Percentiles rank a stretch among this genome's conserved stretches.
phyloP scores from a whole-genome alignment of 169 alveolate species.

The Amoebophrya sp. region DNA sequence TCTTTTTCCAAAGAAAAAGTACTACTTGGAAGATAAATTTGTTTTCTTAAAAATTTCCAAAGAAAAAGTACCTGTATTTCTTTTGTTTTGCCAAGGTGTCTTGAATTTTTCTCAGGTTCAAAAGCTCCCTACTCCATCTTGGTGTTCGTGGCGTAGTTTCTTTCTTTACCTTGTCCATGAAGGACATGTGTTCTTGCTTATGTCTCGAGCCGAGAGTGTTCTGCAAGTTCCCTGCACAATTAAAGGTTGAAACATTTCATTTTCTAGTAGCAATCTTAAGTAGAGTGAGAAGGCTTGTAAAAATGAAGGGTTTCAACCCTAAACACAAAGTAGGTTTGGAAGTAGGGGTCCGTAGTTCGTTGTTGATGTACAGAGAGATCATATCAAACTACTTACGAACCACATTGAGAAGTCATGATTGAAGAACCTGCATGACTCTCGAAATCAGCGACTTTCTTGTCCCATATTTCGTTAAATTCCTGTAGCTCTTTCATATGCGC shows the following conservation, averaged over 20 bases:
- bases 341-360: no score
- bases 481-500: slow-evolving; percentile 36
- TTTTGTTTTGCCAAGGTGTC: slow-evolving; percentile 30
- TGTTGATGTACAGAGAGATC: no score
- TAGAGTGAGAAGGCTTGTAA: no score
- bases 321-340: no score
- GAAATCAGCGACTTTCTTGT: slow-evolving; percentile 9
- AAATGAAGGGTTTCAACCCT: no score
- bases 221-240: slow-evolving; percentile 27
- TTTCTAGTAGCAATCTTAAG: no score
- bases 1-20: no score
- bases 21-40: no score
- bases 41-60: no score
- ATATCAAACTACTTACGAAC: no score
- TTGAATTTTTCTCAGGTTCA: slow-evolving; percentile 29
- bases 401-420: no score
- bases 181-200: slow-evolving; percentile 31
- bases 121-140: neutral
- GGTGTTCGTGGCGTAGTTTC: slow-evolving; percentile 15
- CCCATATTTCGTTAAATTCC: slow-evolving; percentile 36
- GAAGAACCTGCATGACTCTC: neutral
- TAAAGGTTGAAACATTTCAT: no score
- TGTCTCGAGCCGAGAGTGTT: slow-evolving; percentile 17
- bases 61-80: slow-evolving; percentile 27
- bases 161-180: neutral